Evolutionary conservation across 257 asterid species (phyloP), one percentile per base, ranked within the genome.

Genomic region (Sherardia arvensis): DNA sequence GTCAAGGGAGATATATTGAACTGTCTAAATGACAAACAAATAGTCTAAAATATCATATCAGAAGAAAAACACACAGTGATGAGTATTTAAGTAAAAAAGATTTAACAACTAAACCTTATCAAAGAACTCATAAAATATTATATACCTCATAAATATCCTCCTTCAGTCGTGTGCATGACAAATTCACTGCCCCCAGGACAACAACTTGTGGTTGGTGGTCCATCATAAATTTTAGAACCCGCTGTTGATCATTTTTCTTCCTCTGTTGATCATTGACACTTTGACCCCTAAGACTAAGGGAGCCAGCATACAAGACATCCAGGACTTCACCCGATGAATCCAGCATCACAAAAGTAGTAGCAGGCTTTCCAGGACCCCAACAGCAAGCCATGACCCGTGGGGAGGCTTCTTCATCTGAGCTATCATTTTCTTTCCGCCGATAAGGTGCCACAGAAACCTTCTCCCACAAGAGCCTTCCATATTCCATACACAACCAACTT

Each of bases 321-420:
- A 85, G 64, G 69, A 93, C 94, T 77, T 90, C 99, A 65, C 97
- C 99, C 61, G 96, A 80, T 51, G 99, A 84, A 83, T 93, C 97
- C 87, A 93, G 56, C 99, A 93, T 93, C 62, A 83, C 99, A 73
- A 93, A 90, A 59, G 97, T 93, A 27, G 97, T 93, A 36, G 97
- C 86, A 28, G 97, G 99, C 75, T 89, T 90, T 64, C 99, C 97
- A 38, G 95, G 96, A 53, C 99, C 99, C 99, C 99, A 90, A 76
- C 99, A 93, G 83, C 99, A 90, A 68, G 97, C 99, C 95, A 93
- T 79, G 55, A 93, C 99, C 80, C 99, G 77, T 59, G 97, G 97
- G 59, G 90, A 84, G 66, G 87, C 71, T 70, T 93, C 97, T 64
- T 87, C 97, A 72, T 90, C 99, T 28, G 95, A 78, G 71, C 68